These are phyloP conservation scores for Galeopsis tetrahit DNA, from an alignment of 257 asterid species.

Conservation along the genomic window DNA sequence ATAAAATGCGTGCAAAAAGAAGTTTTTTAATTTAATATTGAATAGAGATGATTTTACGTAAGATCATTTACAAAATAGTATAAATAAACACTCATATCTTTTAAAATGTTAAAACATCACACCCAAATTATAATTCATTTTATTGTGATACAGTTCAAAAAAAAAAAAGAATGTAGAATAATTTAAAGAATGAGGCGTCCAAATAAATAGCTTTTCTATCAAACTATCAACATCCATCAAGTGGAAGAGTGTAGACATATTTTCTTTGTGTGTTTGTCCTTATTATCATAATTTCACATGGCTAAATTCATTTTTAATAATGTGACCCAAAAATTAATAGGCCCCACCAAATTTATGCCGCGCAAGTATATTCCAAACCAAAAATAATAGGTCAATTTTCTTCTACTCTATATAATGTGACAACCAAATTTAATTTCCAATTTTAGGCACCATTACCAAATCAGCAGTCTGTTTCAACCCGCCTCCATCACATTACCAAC, in stretches of 20 bases:
- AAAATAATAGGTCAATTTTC: neutral
- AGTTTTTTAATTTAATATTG: too few species aligned
- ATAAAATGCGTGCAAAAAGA: neutral
- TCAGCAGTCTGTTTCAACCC: slow-evolving; percentile 6
- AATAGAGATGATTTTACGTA: too few species aligned
- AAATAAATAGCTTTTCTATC: neutral
- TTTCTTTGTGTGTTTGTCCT: neutral
- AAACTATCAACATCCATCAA: neutral
- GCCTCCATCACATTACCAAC: neutral
- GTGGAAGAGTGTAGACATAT: neutral
- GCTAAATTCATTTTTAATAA: neutral
- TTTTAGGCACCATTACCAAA: neutral
- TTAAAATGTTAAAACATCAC: too few species aligned
- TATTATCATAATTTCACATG: neutral
- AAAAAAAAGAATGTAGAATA: too few species aligned
- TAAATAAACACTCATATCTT: too few species aligned
- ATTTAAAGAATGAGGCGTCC: neutral
- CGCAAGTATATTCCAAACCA: neutral
- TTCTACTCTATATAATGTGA: neutral
- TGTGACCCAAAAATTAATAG: neutral
- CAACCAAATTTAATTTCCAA: neutral
- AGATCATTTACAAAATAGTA: too few species aligned
- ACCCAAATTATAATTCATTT: too few species aligned
- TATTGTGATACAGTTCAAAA: too few species aligned
- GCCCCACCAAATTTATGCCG: neutral